Evolutionary conservation across 345 rosid species (phyloP), one percentile per base, ranked within the genome.

Genomic region (Bruguiera sexangula): DNA sequence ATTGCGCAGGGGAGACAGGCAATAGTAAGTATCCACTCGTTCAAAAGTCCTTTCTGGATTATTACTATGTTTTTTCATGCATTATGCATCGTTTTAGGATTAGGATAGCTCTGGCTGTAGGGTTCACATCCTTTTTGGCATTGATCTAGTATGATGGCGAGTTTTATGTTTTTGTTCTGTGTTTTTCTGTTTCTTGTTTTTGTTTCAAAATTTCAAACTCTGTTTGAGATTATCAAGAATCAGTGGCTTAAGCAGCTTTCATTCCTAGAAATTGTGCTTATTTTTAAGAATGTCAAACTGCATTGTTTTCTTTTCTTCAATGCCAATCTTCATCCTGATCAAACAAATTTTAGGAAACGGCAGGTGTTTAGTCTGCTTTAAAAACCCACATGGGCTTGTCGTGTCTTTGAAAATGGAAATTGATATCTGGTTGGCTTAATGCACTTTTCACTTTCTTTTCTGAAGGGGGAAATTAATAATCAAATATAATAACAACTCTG

Each of bases 21-120:
- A 69, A 73, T 54, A 61, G 77, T 57, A 77, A 86, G 72, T 60
- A 62, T 64, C 37, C 6, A 24, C 48, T 37, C 30, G 6, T 60
- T 48, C 51, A 3, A 39, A 43, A 74, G 37, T 46, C 37, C 21
- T 30, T 11, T 56, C 39, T 37, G 0, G 51, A 52, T 43, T 26
- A 37, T 32, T 61, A 5, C 48, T 22, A 20, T 61, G 10, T 64
- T 56, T 32, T 66, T 21, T 56, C 13, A 39, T 68, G 29, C 29
- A 13, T 26, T 24, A 3, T 68, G 29, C 24, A 13, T 26, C 20
- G 2, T 62, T 66, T 34, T 26, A 27, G 54, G 39, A 70, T 11
- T 70, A 3, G 29, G 37, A 36, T 62, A 50, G 36, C 31, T 69
- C 29, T 50, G 27, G 4, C 50, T 67, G 24, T n/a, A 21, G 24